A percentile compares a stretch with the other conserved stretches of the same genome.
Evolutionary conservation across 345 rosid species (phyloP).

Genomic region (Brassica carinata): DNA sequence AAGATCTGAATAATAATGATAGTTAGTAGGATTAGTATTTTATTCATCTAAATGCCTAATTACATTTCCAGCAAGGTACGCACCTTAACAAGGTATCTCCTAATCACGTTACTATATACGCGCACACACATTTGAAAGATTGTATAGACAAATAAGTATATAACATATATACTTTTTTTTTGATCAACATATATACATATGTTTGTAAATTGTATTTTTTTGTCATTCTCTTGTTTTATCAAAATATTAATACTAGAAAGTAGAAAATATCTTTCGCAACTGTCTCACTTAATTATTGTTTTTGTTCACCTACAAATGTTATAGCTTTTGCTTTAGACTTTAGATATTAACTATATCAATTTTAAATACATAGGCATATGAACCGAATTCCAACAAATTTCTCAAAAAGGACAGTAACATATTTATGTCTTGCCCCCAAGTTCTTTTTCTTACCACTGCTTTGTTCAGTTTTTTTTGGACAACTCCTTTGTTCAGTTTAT

Average conservation of each 20-base stretch:
- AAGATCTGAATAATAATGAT: slow-evolving; percentile 20
- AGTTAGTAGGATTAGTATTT: neutral
- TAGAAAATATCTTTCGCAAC: neutral
- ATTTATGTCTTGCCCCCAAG: no score
- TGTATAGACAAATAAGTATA: neutral
- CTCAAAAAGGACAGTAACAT: no score
- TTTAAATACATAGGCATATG: no score
- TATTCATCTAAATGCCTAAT: neutral
- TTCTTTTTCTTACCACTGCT: no score
- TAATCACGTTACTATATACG: slow-evolving; percentile 10
- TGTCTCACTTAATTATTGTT: neutral
- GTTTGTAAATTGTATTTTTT: neutral
- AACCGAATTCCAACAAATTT: no score
- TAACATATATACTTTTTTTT: no score
- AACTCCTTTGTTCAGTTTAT: neutral
- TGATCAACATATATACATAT: neutral
- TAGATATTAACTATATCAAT: neutral
- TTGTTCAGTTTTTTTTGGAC: no score
- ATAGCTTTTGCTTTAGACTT: neutral
- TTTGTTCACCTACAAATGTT: neutral
- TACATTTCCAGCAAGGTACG: slow-evolving; percentile 25
- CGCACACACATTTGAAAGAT: neutral
- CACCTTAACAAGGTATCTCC: slow-evolving; percentile 9
- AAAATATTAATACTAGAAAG: neutral
- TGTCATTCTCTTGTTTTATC: neutral